Conservation (phyloP, 306 rosid genomes). For the Oxytropis ochrocephala region DNA sequence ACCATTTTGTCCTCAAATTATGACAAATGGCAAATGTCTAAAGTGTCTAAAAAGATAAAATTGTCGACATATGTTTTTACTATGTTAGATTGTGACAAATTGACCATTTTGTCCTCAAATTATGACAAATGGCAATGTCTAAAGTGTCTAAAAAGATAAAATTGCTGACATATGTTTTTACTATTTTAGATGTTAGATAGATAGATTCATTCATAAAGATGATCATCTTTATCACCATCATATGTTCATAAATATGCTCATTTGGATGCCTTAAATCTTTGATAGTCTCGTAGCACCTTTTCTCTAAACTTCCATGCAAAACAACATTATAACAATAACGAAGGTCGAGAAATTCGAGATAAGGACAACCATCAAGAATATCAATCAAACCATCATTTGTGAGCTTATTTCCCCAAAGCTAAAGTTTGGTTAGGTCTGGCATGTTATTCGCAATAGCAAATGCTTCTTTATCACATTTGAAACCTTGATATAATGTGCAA, state of each 20-base stretch:
- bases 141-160: too few relatives aligned
- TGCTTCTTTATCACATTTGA: slow-evolving; percentile 30
- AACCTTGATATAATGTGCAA: background rate
- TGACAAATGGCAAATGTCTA: too few relatives aligned
- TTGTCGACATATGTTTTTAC: too few relatives aligned
- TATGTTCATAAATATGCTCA: background rate
- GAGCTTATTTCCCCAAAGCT: slow-evolving; percentile 40
- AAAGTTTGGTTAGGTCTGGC: slow-evolving; percentile 38
- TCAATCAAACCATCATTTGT: slow-evolving; percentile 39
- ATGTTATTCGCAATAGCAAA: slow-evolving; percentile 33
- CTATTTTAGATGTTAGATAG: too few relatives aligned
- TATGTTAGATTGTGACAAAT: too few relatives aligned
- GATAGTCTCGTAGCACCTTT: slow-evolving; percentile 29
- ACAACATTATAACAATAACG: slow-evolving; percentile 33
- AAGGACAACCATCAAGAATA: slow-evolving; percentile 48
- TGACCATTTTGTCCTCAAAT: too few relatives aligned
- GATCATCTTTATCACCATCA: background rate
- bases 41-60: too few relatives aligned
- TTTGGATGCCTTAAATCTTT: slow-evolving; percentile 34
- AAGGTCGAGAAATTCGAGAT: slow-evolving; percentile 50
- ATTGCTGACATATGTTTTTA: too few relatives aligned
- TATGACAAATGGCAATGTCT: too few relatives aligned
- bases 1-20: too few relatives aligned
- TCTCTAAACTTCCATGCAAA: slow-evolving; percentile 22
- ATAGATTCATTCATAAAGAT: background rate